A percentile compares a stretch with the other conserved stretches of the same genome.
These are phyloP conservation scores for Penicillium steckii DNA, from an alignment of 495 filamentous ascomycete genomes.

Conservation along the genomic window DNA sequence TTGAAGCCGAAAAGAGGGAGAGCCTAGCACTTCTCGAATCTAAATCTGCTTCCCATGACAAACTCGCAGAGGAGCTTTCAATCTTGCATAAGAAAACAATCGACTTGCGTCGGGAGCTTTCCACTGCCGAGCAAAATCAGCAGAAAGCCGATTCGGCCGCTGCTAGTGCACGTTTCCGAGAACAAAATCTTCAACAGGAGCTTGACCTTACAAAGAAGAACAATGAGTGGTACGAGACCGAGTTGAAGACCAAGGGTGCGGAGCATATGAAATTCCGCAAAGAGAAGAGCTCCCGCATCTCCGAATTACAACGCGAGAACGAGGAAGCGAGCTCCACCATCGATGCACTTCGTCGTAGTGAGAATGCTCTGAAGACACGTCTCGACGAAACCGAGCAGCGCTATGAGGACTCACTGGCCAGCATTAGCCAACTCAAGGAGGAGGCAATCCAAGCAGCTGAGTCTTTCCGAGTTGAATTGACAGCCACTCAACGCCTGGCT, in stretches of 20 bases:
- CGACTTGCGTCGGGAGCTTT: slow-evolving; percentile 76
- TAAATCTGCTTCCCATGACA: slow-evolving; percentile 83
- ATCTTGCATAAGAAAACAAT: slow-evolving; percentile 84
- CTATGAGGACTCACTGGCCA: slow-evolving; percentile 75
- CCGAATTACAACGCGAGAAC: slow-evolving; percentile 82
- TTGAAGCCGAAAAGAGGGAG: slow-evolving; percentile 90
- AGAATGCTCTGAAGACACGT: slow-evolving; percentile 74
- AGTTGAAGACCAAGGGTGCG: slow-evolving; percentile 81
- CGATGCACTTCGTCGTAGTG: slow-evolving; percentile 73
- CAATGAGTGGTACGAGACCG: slow-evolving; percentile 87
- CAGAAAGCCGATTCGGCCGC: slow-evolving; percentile 76
- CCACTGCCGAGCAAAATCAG: slow-evolving; percentile 72
- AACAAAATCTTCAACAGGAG: slow-evolving; percentile 85
- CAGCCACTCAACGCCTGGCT: slow-evolving; percentile 74
- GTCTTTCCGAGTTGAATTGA: slow-evolving; percentile 77
- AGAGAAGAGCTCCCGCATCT: slow-evolving; percentile 83
- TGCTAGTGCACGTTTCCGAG: slow-evolving; percentile 77
- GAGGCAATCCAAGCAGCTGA: slow-evolving; percentile 74
- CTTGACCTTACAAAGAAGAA: slow-evolving; percentile 80
- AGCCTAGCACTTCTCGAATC: slow-evolving; percentile 83
- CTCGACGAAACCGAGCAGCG: slow-evolving; percentile 83
- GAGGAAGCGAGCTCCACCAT: slow-evolving; percentile 76
- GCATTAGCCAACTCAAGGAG: slow-evolving; percentile 82
- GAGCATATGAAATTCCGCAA: slow-evolving; percentile 91
- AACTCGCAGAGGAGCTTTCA: slow-evolving; percentile 80